These are phyloP conservation scores for Huiozyma naganishii DNA, from an alignment of 805 yeast genomes.

Conservation along the genomic window DNA sequence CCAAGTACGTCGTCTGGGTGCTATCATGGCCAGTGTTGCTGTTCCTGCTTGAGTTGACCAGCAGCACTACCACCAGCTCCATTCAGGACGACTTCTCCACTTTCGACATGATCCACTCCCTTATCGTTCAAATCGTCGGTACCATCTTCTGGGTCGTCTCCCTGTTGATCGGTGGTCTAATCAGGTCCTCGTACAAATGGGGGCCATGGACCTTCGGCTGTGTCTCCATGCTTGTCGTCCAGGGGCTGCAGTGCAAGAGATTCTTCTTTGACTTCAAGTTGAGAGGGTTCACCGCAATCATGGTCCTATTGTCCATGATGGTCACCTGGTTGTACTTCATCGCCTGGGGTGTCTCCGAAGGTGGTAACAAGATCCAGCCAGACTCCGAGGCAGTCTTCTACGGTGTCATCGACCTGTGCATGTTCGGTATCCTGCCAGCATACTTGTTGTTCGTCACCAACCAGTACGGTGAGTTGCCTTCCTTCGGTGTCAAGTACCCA, in stretches of 20 bases:
- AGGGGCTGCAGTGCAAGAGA: constrained; percentile 16
- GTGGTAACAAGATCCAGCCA: constrained; percentile 51
- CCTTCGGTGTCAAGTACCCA: constrained; percentile 1
- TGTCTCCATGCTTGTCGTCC: constrained; percentile 33
- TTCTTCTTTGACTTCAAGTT: constrained; percentile 16
- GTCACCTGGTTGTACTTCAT: constrained; percentile 20
- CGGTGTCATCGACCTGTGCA: constrained; percentile 45
- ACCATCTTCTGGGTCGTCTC: constrained; percentile 37
- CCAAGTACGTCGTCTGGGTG: constrained; percentile 49
- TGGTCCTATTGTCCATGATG: constrained; percentile 12
- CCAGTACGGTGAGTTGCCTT: constrained; percentile 1
- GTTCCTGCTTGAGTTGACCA: constrained; percentile 18
- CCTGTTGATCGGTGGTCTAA: constrained; percentile 34
- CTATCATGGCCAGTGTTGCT: constrained; percentile 39
- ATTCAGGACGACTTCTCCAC: constrained; percentile 28
- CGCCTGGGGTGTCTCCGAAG: constrained; percentile 34
- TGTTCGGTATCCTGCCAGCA: constrained; percentile 29
- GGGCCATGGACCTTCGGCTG: constrained; percentile 68
- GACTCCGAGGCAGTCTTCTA: constrained; percentile 50
- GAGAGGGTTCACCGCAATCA: constrained; percentile 14
- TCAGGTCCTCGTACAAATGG: constrained; percentile 44
- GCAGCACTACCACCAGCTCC: constrained; percentile 16
- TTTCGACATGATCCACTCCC: constrained; percentile 13
- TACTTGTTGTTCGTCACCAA: constrained; percentile 13
- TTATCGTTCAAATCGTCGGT: constrained; percentile 31